Evolutionary conservation across 495 filamentous ascomycete genomes (phyloP).

Genomic region (Beverwykella pulmonaria): DNA sequence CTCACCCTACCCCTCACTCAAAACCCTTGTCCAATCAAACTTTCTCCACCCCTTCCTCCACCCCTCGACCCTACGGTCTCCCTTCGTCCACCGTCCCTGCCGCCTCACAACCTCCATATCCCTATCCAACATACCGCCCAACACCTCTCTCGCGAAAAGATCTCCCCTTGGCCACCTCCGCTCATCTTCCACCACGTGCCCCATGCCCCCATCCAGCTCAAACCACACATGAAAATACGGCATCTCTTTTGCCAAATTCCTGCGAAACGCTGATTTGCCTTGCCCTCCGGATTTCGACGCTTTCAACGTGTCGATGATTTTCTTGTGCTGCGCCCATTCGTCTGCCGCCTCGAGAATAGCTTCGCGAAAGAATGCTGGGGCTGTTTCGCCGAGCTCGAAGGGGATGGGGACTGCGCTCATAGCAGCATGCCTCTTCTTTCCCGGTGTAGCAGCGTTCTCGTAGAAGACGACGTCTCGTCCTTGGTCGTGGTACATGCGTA

Average conservation of each 20-base stretch:
- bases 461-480: constrained; percentile 93
- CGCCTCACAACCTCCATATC: constrained; percentile 83
- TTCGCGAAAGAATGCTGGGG: constrained; percentile 94
- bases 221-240: constrained; percentile 99
- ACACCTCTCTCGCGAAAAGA: constrained; percentile 86
- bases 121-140: constrained; percentile 90
- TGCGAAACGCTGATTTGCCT: constrained; percentile 81
- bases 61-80: constrained; percentile 70
- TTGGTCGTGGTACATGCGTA: constrained; percentile 87
- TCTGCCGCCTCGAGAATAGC: constrained; percentile 84
- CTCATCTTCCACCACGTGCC: constrained; percentile 88
- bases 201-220: constrained; percentile 84
- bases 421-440: constrained; percentile 78
- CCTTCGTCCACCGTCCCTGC: constrained; percentile 85
- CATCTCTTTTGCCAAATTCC: constrained; percentile 90
- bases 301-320: constrained; percentile 86
- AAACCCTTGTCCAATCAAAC: constrained; percentile 92
- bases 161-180: constrained; percentile 90
- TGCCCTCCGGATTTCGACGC: constrained; percentile 58
- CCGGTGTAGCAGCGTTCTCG: constrained; percentile 86
- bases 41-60: constrained; percentile 87
- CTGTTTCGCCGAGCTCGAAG: constrained; percentile 81
- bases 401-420: constrained; percentile 88
- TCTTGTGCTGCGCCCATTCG: constrained; percentile 94
- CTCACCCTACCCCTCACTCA: constrained; percentile 60